Conservation (phyloP, 305 asterid genomes). For the Striga hermonthica region DNA sequence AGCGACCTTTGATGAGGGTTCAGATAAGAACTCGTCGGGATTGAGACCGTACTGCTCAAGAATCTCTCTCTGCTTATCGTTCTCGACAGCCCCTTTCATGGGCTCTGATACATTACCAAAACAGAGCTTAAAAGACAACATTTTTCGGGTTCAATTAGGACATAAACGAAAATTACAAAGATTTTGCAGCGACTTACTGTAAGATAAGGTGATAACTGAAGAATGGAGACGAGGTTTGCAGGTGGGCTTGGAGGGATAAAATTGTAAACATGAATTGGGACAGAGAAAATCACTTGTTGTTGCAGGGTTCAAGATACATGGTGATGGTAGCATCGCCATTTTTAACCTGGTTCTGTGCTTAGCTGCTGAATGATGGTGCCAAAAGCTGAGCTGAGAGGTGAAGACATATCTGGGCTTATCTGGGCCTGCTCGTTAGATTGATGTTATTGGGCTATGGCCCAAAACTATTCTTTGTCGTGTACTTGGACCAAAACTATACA, state of each 20-base stretch:
- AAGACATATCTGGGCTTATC: slow-evolving; percentile 13
- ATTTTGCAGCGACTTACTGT: slow-evolving; percentile 44
- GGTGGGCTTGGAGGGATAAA: slow-evolving; percentile 33
- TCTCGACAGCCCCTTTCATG: slow-evolving; percentile 36
- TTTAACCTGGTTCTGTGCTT: slow-evolving; percentile 19
- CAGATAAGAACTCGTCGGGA: slow-evolving; percentile 66
- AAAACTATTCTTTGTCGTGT: no score
- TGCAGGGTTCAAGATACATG: slow-evolving; percentile 33
- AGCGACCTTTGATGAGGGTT: slow-evolving; percentile 63
- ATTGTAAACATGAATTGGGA: slow-evolving; percentile 30
- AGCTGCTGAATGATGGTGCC: slow-evolving; percentile 10
- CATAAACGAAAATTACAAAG: neutral
- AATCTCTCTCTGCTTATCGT: slow-evolving; percentile 59
- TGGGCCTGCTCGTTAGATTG: slow-evolving; percentile 11
- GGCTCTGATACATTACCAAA: slow-evolving; percentile 46
- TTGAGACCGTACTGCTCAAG: slow-evolving; percentile 74
- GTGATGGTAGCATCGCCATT: slow-evolving; percentile 55
- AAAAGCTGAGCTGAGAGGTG: neutral
- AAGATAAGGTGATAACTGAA: slow-evolving; percentile 40
- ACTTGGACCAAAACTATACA: no score
- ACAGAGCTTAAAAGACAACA: neutral
- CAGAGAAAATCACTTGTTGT: slow-evolving; percentile 30
- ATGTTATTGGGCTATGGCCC: neutral
- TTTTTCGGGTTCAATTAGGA: neutral
- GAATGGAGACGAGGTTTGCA: slow-evolving; percentile 38